phyloP scores from a whole-genome alignment of 1,284 basidiomycete genomes.

The Fomes fomentarius region DNA sequence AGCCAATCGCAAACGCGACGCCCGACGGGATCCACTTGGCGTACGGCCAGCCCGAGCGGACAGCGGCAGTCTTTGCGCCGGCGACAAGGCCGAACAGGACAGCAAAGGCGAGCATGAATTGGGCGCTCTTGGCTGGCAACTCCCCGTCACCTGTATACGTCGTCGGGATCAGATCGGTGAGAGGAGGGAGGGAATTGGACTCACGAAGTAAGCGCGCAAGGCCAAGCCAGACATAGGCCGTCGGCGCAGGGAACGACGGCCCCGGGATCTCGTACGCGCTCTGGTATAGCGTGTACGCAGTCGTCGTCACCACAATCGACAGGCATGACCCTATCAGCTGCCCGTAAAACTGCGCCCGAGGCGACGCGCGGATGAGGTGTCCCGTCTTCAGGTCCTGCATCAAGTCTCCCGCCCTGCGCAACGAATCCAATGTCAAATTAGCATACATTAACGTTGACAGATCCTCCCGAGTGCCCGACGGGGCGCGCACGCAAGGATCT shows the following conservation, averaged over 20 bases:
- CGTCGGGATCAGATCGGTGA: neutral
- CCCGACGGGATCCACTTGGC: slow-evolving; percentile 87
- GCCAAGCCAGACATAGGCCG: slow-evolving; percentile 90
- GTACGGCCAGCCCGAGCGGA: slow-evolving; percentile 48
- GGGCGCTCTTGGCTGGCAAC: slow-evolving; percentile 76
- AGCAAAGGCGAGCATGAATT: slow-evolving; percentile 84
- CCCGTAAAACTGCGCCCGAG: slow-evolving; percentile 86
- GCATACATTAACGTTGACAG: too few species aligned
- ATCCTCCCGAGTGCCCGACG: too few species aligned
- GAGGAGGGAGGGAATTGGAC: slow-evolving; percentile 35
- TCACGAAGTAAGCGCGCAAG: slow-evolving; percentile 87
- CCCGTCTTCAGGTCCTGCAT: slow-evolving; percentile 99
- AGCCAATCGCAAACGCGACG: slow-evolving; percentile 87
- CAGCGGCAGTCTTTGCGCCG: slow-evolving; percentile 65
- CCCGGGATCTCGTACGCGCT: slow-evolving; percentile 87
- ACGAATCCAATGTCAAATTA: neutral
- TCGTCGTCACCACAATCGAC: slow-evolving; percentile 88
- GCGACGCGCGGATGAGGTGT: slow-evolving; percentile 85
- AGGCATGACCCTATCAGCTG: slow-evolving; percentile 88
- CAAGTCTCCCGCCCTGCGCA: slow-evolving; percentile 84
- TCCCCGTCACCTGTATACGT: slow-evolving; percentile 68
- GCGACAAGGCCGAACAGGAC: slow-evolving; percentile 71
- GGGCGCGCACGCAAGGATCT: too few species aligned
- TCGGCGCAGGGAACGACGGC: slow-evolving; percentile 92
- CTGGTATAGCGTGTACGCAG: slow-evolving; percentile 88